Percentiles rank a stretch among this genome's conserved stretches.
Evolutionary conservation across 495 filamentous ascomycete species (phyloP).

Genomic region (Tuber borchii): DNA sequence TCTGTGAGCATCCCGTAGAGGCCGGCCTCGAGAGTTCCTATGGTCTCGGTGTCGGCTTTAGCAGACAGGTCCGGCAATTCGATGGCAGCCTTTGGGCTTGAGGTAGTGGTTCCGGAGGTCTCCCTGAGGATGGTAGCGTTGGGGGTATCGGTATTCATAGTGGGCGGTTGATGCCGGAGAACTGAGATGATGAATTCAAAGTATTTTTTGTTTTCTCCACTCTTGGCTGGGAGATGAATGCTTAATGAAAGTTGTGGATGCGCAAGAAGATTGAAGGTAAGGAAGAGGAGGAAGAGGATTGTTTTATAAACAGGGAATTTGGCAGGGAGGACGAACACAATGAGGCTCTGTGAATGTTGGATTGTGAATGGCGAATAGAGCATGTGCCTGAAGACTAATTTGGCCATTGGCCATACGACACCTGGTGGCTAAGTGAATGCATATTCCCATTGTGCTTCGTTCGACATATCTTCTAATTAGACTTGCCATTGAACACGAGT

Average conservation of each 20-base stretch:
- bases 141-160: neutral
- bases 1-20: neutral
- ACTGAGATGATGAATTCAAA: neutral
- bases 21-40: neutral
- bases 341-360: neutral
- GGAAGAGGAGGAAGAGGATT: neutral
- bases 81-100: no score
- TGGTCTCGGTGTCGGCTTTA: neutral
- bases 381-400: neutral
- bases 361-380: no score
- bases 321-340: neutral
- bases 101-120: neutral
- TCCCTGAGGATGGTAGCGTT: neutral
- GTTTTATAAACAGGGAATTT: neutral
- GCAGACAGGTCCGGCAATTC: neutral
- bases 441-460: neutral
- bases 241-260: neutral
- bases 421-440: neutral
- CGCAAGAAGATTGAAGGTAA: neutral
- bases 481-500: neutral
- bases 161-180: neutral
- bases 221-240: neutral
- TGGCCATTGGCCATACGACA: neutral
- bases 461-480: neutral
- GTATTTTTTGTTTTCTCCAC: neutral